Percentiles rank a stretch among this genome's conserved stretches.
Evolutionary conservation across 2,329 filamentous ascomycete genomes (phyloP).

Genomic region (Aspergillus sp.): DNA sequence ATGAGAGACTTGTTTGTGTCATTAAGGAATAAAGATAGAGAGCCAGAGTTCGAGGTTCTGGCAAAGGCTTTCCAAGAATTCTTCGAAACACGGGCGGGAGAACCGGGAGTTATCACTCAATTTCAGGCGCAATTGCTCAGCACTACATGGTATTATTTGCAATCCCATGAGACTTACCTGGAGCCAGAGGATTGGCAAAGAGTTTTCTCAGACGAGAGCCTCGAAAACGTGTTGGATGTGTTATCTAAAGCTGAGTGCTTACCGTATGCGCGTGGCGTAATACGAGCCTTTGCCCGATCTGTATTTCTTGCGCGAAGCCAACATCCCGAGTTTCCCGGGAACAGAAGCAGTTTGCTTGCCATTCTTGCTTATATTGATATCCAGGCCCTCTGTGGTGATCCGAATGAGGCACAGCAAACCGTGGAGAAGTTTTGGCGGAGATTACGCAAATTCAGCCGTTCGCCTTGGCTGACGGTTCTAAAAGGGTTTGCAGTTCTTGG

Average conservation of each 20-base stretch:
- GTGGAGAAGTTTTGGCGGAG: constrained; percentile 44
- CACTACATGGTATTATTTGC: constrained; percentile 62
- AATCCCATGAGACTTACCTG: constrained; percentile 35
- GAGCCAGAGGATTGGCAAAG: constrained; percentile 33
- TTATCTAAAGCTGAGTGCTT: constrained; percentile 36
- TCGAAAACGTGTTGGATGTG: constrained; percentile 43
- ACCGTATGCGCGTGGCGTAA: constrained; percentile 36
- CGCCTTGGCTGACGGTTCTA: constrained; percentile 54
- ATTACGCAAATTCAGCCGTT: constrained; percentile 28
- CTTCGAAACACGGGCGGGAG: constrained; percentile 56
- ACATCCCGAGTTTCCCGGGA: constrained; percentile 43
- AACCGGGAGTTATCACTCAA: constrained; percentile 57
- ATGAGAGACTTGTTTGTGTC: constrained; percentile 69
- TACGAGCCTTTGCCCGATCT: constrained; percentile 42
- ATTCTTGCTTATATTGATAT: constrained; percentile 51
- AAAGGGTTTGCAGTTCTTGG: constrained; percentile 62
- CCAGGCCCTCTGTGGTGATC: constrained; percentile 56
- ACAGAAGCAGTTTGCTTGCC: constrained; percentile 36
- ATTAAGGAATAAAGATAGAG: constrained; percentile 62
- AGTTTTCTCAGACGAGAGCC: constrained; percentile 40
- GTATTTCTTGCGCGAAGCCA: constrained; percentile 39
- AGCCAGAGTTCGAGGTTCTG: constrained; percentile 64
- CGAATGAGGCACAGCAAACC: constrained; percentile 53
- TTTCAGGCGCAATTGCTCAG: constrained; percentile 64
- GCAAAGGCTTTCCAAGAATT: constrained; percentile 64